Evolutionary conservation across 352 stramenopile genomes (phyloP), one percentile per base, ranked within the genome.

Genomic region (Hyphochytrium catenoides): DNA sequence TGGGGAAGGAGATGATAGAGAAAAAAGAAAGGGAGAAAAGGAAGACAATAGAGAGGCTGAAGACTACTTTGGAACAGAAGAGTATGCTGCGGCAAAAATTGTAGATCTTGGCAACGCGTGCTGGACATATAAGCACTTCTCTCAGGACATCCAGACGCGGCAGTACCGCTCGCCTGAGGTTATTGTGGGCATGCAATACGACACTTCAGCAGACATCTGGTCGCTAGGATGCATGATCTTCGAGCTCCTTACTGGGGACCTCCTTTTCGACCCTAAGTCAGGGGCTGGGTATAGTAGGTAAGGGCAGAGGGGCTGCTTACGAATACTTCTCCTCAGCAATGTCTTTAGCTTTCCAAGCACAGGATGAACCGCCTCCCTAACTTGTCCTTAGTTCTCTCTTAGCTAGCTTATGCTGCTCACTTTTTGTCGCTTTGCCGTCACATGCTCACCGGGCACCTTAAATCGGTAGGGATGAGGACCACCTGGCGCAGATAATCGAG

Each of bases 101-200:
- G 94, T 95, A 20, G 92, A 99, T 62, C 55, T 99, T n/a, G 93
- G 93, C 39, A 99, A 99, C 52, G 90, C 91, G 0, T 99, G 93
- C 55, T 98, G 90, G 87, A 96, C 77, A 12, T 60, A 95, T 44
- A 89, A 94, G 43, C 91, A 97, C 57, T 99, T 98, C 52, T 96
- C 87, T 28, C 84, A 97, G 49, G 91, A 99, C 50, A 98, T 99
- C 47, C 93, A 99, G 57, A 99, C 93, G 15, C 68, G 93, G n/a
- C 93, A 99, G 61, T 99, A 99, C 53, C 76, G 93, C 3, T 90
- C 74, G 25, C 93, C 93, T 4, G 93, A 99, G 55, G 91, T 95
- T 17, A 85, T 96, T 15, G 55, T 96, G 42, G 79, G 85, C 26
- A 88, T 84, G 48, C 73, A 73, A 28, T 99, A 99, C 57, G 79